These are phyloP conservation scores for Cornus suecica DNA, from an alignment of 148 eudicot genomes.

Conservation along the genomic window DNA sequence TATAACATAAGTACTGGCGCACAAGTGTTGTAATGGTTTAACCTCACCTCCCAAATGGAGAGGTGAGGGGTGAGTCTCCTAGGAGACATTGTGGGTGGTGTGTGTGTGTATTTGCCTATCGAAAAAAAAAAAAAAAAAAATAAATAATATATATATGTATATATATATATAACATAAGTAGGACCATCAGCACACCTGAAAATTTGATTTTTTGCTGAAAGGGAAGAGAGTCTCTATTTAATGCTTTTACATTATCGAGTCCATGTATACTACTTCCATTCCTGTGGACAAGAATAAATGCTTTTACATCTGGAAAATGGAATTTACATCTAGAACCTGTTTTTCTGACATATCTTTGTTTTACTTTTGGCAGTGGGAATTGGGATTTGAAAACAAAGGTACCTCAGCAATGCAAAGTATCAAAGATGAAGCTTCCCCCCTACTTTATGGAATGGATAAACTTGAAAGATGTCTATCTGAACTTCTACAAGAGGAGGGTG, in stretches of 20 bases:
- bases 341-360: slow-evolving; percentile 11
- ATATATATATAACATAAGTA: neutral
- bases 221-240: neutral
- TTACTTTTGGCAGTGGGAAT: slow-evolving; percentile 57
- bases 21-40: no score
- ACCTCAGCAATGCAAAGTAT: slow-evolving; percentile 85
- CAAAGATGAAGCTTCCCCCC: slow-evolving; percentile 69
- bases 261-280: neutral
- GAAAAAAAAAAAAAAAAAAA: no score
- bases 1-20: neutral
- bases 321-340: neutral
- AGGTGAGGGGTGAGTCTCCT: no score
- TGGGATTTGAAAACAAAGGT: slow-evolving; percentile 98
- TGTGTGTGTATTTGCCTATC: no score
- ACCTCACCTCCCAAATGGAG: no score
- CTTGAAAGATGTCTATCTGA: slow-evolving; percentile 78
- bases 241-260: neutral
- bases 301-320: neutral
- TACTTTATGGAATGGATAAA: slow-evolving; percentile 98
- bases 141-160: no score
- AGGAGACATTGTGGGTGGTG: no score
- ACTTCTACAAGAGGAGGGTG: slow-evolving; percentile 81
- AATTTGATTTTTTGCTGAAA: neutral
- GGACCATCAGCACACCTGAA: no score
- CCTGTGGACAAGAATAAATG: neutral